Percentiles rank a stretch among this genome's conserved stretches.
phyloP scores from a whole-genome alignment of 1,284 basidiomycete species.

The Xerocomus nothofagi region DNA sequence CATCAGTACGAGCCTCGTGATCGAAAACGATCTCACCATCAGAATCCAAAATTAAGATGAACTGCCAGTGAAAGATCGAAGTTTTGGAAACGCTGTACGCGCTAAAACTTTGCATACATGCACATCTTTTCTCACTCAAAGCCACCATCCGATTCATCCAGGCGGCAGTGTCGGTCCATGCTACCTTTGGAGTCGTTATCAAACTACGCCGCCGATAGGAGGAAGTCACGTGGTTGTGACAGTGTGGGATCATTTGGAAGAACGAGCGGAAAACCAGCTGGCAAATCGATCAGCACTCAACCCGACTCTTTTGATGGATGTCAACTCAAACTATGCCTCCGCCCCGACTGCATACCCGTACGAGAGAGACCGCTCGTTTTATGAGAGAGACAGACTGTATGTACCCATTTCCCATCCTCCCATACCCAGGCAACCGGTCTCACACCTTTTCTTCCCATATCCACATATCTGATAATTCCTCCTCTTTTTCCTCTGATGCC shows the following conservation, averaged over 20 bases:
- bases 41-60: too few species aligned
- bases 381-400: slow-evolving; percentile 34
- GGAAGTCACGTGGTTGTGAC: slow-evolving; percentile 17
- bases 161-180: too few species aligned
- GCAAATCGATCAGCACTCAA: slow-evolving; percentile 24
- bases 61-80: too few species aligned
- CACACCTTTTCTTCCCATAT: slow-evolving; percentile 7
- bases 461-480: slow-evolving; percentile 19
- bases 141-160: too few species aligned
- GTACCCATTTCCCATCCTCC: slow-evolving; percentile 12
- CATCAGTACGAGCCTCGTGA: too few species aligned
- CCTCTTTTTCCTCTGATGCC: background rate
- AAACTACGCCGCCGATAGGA: too few species aligned
- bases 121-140: too few species aligned
- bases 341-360: slow-evolving; percentile 30
- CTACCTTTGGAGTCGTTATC: too few species aligned
- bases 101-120: too few species aligned
- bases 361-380: slow-evolving; percentile 29
- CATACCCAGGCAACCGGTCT: slow-evolving; percentile 7
- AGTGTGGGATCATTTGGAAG: slow-evolving; percentile 16
- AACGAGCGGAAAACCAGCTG: background rate
- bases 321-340: slow-evolving; percentile 23
- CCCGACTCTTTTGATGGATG: slow-evolving; percentile 22
- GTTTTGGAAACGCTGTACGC: too few species aligned
- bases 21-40: too few species aligned